Conservation (phyloP, 2,329 filamentous ascomycete genomes). For the Phaeosphaeriaceae sp. region DNA sequence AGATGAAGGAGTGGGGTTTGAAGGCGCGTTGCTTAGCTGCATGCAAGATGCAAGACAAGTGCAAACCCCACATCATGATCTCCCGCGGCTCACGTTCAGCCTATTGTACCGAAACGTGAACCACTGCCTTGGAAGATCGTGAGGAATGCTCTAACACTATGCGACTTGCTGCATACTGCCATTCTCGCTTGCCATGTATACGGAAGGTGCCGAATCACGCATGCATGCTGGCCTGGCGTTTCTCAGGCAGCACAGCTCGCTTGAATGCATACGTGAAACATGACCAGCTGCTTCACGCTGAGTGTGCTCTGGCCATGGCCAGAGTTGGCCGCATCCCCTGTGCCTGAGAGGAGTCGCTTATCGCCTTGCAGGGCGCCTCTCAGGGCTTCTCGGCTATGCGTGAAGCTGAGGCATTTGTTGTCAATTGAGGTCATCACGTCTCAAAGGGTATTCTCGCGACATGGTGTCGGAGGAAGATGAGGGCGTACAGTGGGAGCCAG, state of each 20-base stretch:
- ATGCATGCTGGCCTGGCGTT: background rate
- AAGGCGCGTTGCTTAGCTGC: conserved; percentile 12
- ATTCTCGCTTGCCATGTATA: conserved; percentile 7
- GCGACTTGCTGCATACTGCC: background rate
- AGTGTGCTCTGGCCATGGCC: background rate
- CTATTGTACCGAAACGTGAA: conserved; percentile 5
- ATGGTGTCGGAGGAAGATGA: background rate
- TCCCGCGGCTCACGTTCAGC: conserved; percentile 11
- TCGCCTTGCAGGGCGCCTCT: background rate
- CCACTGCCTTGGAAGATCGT: conserved; percentile 1
- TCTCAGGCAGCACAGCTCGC: background rate
- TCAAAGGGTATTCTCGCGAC: background rate
- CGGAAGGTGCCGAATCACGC: background rate
- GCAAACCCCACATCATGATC: conserved; percentile 4
- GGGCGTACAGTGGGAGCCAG: background rate
- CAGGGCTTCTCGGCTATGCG: background rate
- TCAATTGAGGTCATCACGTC: background rate
- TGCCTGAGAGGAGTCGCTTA: background rate
- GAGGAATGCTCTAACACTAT: background rate
- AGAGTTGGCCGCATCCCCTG: background rate
- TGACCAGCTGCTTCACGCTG: background rate
- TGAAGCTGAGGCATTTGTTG: background rate
- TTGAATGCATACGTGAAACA: background rate
- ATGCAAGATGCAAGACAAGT: conserved; percentile 6
- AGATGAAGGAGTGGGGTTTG: background rate